Percentiles rank a stretch among this genome's conserved stretches.
Conservation (phyloP, 129 eudicot species). For the Helichrysum umbraculigerum region DNA sequence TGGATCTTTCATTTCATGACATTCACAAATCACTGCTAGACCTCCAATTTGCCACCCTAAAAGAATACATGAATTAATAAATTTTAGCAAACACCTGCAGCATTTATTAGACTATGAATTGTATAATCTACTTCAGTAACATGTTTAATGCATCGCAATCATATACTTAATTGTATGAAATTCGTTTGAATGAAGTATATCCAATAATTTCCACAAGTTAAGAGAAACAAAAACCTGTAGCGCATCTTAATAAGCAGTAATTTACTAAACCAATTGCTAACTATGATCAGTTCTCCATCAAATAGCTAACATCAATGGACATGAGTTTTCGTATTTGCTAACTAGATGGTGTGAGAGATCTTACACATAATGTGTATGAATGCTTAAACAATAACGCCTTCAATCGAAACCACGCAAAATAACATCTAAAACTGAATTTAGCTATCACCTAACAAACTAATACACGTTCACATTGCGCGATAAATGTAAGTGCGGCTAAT, state of each 20-base stretch:
- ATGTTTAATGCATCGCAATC: not conserved
- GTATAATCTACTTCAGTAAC: not conserved
- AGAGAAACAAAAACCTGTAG: not conserved
- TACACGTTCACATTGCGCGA: conserved; percentile 13
- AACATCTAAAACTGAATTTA: not conserved
- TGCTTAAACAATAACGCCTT: not conserved
- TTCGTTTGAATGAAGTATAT: not conserved
- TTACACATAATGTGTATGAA: not conserved
- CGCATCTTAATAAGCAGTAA: not conserved
- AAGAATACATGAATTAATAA: not conserved
- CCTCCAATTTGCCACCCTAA: conserved; percentile 13
- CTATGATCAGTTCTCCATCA: not conserved
- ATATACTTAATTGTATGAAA: not conserved
- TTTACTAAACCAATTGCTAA: not conserved
- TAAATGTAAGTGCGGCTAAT: not conserved
- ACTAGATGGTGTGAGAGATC: not conserved
- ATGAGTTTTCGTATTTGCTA: not conserved
- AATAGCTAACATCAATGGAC: too few relatives aligned
- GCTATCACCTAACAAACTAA: not conserved
- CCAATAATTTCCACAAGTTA: not conserved
- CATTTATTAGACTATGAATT: not conserved
- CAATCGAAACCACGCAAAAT: not conserved
- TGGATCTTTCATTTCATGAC: conserved; percentile 27
- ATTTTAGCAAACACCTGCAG: not conserved
- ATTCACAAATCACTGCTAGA: conserved; percentile 14